Evolutionary conservation across 305 asterid genomes (phyloP).

Genomic region (Solanum hybrid): DNA sequence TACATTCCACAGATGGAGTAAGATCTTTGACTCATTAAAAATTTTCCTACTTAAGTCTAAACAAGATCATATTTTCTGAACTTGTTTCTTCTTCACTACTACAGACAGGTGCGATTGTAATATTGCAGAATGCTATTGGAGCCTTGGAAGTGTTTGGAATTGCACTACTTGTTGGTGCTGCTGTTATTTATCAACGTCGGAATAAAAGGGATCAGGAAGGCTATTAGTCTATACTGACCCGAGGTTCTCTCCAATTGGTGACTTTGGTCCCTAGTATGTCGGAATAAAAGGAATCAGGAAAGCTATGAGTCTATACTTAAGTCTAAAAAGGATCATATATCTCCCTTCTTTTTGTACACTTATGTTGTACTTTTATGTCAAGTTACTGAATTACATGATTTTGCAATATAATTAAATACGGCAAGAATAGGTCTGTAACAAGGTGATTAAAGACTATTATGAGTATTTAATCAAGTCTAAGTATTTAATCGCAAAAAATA

Average conservation of each 20-base stretch:
- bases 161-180: neutral
- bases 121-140: neutral
- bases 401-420: neutral
- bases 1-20: conserved; percentile 31
- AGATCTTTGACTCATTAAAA: neutral
- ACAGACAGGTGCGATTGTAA: neutral
- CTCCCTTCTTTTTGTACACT: neutral
- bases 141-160: conserved; percentile 1
- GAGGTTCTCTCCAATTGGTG: neutral
- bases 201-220: neutral
- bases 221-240: neutral
- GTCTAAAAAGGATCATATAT: neutral
- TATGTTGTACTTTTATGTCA: neutral
- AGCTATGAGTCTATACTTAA: neutral
- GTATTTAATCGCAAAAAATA: no score
- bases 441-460: no score
- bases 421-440: no score
- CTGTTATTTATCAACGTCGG: neutral
- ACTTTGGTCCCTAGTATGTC: neutral
- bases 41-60: neutral
- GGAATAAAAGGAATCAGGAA: neutral
- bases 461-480: no score
- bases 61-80: neutral
- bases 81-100: neutral
- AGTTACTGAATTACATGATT: neutral